Evolutionary conservation across 208 protist species (phyloP), one percentile per base, ranked within the genome.

Genomic region (Leishmania tarentolae): DNA sequence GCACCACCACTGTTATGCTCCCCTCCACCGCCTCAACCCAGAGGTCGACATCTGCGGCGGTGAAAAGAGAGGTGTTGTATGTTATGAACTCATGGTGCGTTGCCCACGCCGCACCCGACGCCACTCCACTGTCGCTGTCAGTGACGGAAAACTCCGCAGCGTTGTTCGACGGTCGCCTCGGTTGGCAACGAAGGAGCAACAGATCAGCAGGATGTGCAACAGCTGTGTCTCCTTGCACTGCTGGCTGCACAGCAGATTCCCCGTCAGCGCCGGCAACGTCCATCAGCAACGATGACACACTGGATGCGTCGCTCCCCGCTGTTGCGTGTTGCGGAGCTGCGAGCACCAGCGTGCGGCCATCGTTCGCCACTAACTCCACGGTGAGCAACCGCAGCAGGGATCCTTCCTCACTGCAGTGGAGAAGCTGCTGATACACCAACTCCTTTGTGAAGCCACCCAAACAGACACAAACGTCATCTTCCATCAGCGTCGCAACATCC

Each of bases 281-380:
- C 74, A 88, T 79, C 35, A 86, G 79, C 37, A 82, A 66, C n/a
- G 82, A 72, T 31, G 77, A 59, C 44, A 63, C 13, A n/a, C 46
- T 40, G 31, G n/a, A 11, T 35, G 71, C 46, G 2, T 61, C 24
- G 2, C 31, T 21, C 3, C 21, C 71, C 11, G 35, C 19, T 6
- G 21, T 75, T 6, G 13, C 21, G 5, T 28, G 21, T 70, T 68
- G 72, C 44, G 77, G 74, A 17, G 82, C 24, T 11, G 87, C 88
- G 77, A 93, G 87, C 19, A 96, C 76, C 59, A 96, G 85, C 50
- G 81, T 90, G 52, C 71, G 76, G 75, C 87, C 91, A 72, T 96
- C 89, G 71, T 92, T 94, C 1, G 92, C 92, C 40, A 96, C 84
- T 42, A 96, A 83, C 80, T 88, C 90, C 59, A 96, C 86, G 56